Percentiles rank a stretch among this genome's conserved stretches.
phyloP scores from a whole-genome alignment of 75 land plant genomes.

The Selaginella moellendorffii region DNA sequence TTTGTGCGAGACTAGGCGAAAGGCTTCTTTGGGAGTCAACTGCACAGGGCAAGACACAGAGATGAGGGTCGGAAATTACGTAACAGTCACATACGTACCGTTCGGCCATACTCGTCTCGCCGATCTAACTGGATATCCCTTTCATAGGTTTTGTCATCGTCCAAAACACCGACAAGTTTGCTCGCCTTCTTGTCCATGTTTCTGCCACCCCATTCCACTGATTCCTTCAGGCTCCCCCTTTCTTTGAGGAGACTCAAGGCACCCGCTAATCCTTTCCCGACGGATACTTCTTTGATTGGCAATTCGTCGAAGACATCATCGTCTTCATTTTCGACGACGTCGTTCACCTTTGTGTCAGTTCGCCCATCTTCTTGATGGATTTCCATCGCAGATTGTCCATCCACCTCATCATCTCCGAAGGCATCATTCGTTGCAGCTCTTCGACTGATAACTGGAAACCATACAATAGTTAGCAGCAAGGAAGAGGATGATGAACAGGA shows the following conservation, averaged over 20 bases:
- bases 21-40: constrained; percentile 99
- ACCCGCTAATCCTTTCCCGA: constrained; percentile 90
- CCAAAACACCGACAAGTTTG: constrained; percentile 86
- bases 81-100: constrained; percentile 38
- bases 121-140: constrained; percentile 80
- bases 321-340: constrained; percentile 5
- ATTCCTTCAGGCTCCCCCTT: constrained; percentile 78
- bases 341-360: constrained; percentile 25
- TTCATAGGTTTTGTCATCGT: constrained; percentile 29
- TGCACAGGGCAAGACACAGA: constrained; percentile 12
- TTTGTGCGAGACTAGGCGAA: constrained; percentile 74
- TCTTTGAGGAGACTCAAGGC: constrained; percentile 71
- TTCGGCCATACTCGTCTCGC: constrained; percentile 88
- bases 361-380: neutral
- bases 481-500: neutral
- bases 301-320: constrained; percentile 43
- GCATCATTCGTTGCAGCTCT: constrained; percentile 62
- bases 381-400: neutral
- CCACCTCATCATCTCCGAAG: constrained; percentile 30
- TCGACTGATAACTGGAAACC: constrained; percentile 30
- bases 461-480: neutral
- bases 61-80: neutral
- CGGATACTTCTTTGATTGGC: constrained; percentile 53
- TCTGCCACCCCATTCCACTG: constrained; percentile 92
- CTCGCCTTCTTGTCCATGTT: constrained; percentile 99